Evolutionary conservation across 345 rosid genomes (phyloP), one percentile per base, ranked within the genome.

Genomic region (Citrus reticulata): DNA sequence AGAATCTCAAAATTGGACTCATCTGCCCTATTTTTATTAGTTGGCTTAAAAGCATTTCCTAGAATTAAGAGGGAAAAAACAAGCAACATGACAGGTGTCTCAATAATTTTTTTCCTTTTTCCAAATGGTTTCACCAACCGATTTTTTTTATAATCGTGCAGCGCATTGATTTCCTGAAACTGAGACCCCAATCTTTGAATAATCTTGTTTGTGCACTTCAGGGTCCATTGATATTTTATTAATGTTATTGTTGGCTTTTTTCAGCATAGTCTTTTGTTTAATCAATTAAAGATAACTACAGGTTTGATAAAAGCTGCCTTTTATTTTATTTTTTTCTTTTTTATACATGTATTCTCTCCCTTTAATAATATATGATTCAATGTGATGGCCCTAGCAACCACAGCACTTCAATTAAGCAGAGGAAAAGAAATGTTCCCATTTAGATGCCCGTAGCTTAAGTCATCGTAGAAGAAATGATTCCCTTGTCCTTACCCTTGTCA

Each of bases 11-110:
- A 42, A n/a, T 68, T 66, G 25, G 39, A 64, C 37, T 5, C 25
- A 24, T 11, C 6, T 64, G 70, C 25, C 70, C 49, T 9, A 9
- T 29, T 63, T 29, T 63, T 11, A 63, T 29, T 16, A 63, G 68
- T 14, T 63, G 68, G 68, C n/a, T 16, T 29, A 8, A 19, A 54
- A 54, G n/a, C 6, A 54, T 54, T 54, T 54, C 22, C 1, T 54
- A 54, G 8, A 54, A 54, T 17, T 17, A 54, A 17, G 58, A 54
- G 58, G 58, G 22, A 54, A 20, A 32, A 7, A 34, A 32, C 10
- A n/a, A 73, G 6, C 40, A 60, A 6, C 39, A 25, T 6, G 72
- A 65, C 72, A 76, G 72, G 60, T 64, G 78, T 75, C 58, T 6
- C 58, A 74, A 40, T 40, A 25, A 61, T 60, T 61, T 37, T 72